Conservation (phyloP, 805 yeast species). For the Wickerhamomyces chambardii region DNA sequence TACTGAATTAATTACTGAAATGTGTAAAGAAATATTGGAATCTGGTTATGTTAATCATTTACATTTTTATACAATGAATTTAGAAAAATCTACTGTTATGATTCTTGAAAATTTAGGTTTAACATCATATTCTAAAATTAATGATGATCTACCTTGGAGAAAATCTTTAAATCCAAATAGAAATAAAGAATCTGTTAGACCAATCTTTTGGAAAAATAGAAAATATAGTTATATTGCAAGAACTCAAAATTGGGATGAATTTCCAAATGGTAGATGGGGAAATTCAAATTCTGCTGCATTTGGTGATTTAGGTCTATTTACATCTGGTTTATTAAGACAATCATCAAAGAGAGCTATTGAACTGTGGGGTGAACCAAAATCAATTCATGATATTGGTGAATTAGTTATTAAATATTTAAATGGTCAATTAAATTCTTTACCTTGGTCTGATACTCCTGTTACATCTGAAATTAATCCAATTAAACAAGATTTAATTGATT, state of each 20-base stretch:
- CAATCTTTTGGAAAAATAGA: slow-evolving; percentile 94
- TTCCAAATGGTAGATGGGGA: slow-evolving; percentile 99
- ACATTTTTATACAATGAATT: slow-evolving; percentile 96
- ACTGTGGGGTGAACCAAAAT: slow-evolving; percentile 80
- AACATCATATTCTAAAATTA: slow-evolving; percentile 22
- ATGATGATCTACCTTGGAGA: slow-evolving; percentile 70
- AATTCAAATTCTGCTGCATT: slow-evolving; percentile 96
- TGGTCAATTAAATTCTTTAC: slow-evolving; percentile 67
- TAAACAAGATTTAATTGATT: slow-evolving; percentile 43
- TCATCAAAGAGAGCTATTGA: slow-evolving; percentile 71
- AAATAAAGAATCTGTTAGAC: slow-evolving; percentile 76
- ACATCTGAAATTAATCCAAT: slow-evolving; percentile 67
- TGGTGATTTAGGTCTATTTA: slow-evolving; percentile 80
- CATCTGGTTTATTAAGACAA: slow-evolving; percentile 74
- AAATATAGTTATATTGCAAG: slow-evolving; percentile 83
- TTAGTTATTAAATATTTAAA: slow-evolving; percentile 62
- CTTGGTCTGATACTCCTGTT: slow-evolving; percentile 94
- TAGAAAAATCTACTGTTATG: slow-evolving; percentile 87
- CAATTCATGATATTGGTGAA: slow-evolving; percentile 47
- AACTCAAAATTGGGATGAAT: slow-evolving; percentile 95
- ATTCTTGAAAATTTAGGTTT: slow-evolving; percentile 68
- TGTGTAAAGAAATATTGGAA: slow-evolving; percentile 69
- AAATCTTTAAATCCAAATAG: slow-evolving; percentile 78
- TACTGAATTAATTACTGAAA: slow-evolving; percentile 67
- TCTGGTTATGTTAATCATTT: slow-evolving; percentile 75